Evolutionary conservation across 768 basidiomycete genomes (phyloP), one percentile per base, ranked within the genome.

Genomic region (Suillus alpinus): DNA sequence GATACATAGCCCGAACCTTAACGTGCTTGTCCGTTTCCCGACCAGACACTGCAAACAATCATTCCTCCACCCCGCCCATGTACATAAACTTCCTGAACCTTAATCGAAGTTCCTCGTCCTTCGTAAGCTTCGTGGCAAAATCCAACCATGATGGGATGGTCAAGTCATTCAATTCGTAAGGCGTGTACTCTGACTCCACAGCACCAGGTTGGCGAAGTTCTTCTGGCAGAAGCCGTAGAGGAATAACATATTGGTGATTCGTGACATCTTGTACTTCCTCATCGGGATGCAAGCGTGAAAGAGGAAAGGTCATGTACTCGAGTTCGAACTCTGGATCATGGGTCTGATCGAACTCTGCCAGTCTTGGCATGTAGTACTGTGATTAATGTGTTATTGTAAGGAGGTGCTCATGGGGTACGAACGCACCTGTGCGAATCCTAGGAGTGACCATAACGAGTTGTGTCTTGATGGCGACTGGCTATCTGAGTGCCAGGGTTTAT

Each of bases 381-480:
- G 36, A 18, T 58, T 37, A 31, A 57, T 41, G 23, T 29, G 59
- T 39, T 36, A 56, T 57, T 32, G 32, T 50, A 55, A 44, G 47
- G 59, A 34, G 56, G 50, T 52, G 34, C 56, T 51, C 52, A 14
- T 59, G 51, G 41, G 50, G 56, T 61, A 51, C 61, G n/a, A 40
- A 62, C 81, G 58, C 67, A 91, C 93, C 84, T 95, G 94, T 56
- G 89, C 86, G 76, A 87, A 96, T 49, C 92, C 92, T 40, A 94
- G 76, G 3, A 90, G 87, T 12, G 85, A 84, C 82, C 87, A 88
- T 51, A 81, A 80, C 60, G 76, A 77, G 71, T 94, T 94, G 26
- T 65, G 77, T 59, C 91, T 79, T 31, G 89, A 89, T 8, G 94
- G 93, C 9, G 90, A 82, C 26, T 81, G 67, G 23, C 83, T 75